Evolutionary conservation across 148 eudicot species (phyloP), one percentile per base, ranked within the genome.

Genomic region (Bassia scoparia): DNA sequence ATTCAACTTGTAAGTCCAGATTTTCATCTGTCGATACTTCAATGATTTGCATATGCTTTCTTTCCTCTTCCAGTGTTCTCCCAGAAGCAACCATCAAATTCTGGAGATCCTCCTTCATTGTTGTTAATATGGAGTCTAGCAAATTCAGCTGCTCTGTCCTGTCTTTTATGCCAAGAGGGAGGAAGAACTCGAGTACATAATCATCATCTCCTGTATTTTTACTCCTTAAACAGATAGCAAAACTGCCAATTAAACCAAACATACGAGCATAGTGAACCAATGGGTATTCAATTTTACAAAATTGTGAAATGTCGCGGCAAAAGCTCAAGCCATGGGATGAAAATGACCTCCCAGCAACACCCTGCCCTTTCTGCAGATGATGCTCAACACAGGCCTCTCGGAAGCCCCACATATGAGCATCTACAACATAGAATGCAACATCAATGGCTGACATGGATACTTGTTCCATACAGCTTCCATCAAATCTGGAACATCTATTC

Each of bases 361-460:
- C 99, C 74, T 92, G 99, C 48, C 90, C 96, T 81, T 83, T 91
- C 77, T 86, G 92, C 69, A 95, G 81, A 83, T 95, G 99, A 82
- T 92, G 96, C 85, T 95, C 97, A 41, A 87, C 84, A 80, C 99
- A 95, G 54, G 99, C 99, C 38, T 95, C 97, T 26, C 90, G 85
- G 78, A 95, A 95, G 72, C 94, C 97, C 97, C 96, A 92, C 89
- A 88, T 83, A 68, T 77, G 89, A 81, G 96, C 86, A 78, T 95
- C 97, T 27, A 92, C 90, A 71, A 95, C 88, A 79, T 95, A 95
- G 70, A 81, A 87, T 77, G 98, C 96, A 60, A 82, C 90, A 78
- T 89, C 98, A 20, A 91, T 88, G 78, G 97, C 88, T 58, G 98
- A 95, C 97, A 95, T 91, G 84, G 97, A 95, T 46, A 89, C 82